Evolutionary conservation across 805 yeast genomes (phyloP), one percentile per base, ranked within the genome.

Genomic region (Kluyveromyces siamensis): DNA sequence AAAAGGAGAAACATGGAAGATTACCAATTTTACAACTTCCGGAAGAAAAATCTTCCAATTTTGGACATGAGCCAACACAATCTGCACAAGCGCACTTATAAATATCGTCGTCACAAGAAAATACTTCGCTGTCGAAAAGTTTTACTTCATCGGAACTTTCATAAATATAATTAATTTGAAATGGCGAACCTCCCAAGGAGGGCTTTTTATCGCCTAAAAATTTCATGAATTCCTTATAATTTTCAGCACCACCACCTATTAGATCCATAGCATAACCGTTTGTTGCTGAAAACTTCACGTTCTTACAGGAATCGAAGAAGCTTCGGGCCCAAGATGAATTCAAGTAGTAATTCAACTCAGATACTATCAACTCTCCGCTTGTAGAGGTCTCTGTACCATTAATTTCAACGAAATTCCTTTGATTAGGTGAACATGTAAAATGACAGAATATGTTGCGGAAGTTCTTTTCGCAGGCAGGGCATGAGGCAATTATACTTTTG

Each of bases 191-290:
- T 0, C 98, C 97, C 4, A 91, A 71, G 57, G 87, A 55, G 0
- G 98, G 98, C 64, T 91, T 90, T 57, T 88, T 95, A 62, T 91
- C 98, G 11, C 98, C 98, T 46, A 93, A 67, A 60, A 91, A 93
- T 67, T 89, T 85, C 55, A 91, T 70, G 61, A 91, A 91, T 48
- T 80, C 79, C 33, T 71, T 57, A 63, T 79, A 86, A 56, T 81
- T 78, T 48, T 73, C 75, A 2, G 98, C 97, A 1, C 98, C 98
- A n/a, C 99, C 99, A 8, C 99, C 99, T 40, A 91, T 83, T 39
- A 91, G 73, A 62, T 91, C 98, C 97, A 91, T 89, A 9, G 96
- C 98, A 58, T 77, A 87, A 2, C 97, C 96, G 65, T 90, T 91
- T 2, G 97, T 89, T 8, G 96, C 96, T 3, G 91, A 81, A 64